Evolutionary conservation across 2,329 filamentous ascomycete species (phyloP), one percentile per base, ranked within the genome.

Genomic region (Balansia obtecta): DNA sequence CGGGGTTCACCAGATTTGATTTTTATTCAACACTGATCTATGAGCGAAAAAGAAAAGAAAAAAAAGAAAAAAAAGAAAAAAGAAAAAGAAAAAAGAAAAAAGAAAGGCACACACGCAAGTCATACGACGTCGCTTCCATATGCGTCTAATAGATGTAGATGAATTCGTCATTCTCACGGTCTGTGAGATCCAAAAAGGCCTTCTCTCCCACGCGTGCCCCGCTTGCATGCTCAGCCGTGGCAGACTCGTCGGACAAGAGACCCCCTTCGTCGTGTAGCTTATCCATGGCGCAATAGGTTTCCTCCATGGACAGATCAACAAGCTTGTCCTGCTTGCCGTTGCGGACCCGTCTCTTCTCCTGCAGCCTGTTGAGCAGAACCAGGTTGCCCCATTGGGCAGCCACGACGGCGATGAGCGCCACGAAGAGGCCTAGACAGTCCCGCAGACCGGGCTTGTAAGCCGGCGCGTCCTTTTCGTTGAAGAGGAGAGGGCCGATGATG

Each of bases 91-190:
- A 41, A 10, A 10, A 41, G 16, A 12, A 4, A 11, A n/a, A n/a
- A n/a, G n/a, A n/a, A n/a, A n/a, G n/a, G n/a, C n/a, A n/a, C n/a
- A n/a, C n/a, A n/a, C n/a, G n/a, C 9, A 46, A 45, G 15, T 20
- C 30, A 22, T 11, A 48, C 1, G 7, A 39, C 11, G 38, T 41
- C 32, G 18, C 27, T 46, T 27, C 44, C 22, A 12, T 16, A 12
- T 9, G 4, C 38, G 46, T 52, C 33, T 62, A 80, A 57, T 80
- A 80, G 45, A 81, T 72, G 63, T 79, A 83, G 15, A 83, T 72
- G 65, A 85, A 85, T 58, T 85, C 80, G 51, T 86, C 80, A 56
- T 85, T 86, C 66, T 80, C 67, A 18, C 74, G 65, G 61, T 86
- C 82, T 1, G 82, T 83, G 55, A 83, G 56, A 63, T 86, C 82